These are phyloP conservation scores for Dunaliella salina DNA, from an alignment of 163 green algal genomes.

Conservation along the genomic window DNA sequence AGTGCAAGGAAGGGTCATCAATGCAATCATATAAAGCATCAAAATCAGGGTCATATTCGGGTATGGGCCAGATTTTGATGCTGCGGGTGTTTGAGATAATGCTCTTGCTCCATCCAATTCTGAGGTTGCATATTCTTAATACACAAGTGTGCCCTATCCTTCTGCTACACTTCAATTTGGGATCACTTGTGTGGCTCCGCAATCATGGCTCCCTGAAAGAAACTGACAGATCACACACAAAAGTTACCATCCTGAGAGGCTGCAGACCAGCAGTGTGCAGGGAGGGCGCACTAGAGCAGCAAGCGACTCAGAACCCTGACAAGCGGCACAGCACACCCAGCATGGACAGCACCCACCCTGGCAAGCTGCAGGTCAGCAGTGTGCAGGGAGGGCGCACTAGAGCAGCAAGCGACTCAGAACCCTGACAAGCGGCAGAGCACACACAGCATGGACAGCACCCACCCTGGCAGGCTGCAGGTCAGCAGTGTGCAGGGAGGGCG, in stretches of 20 bases:
- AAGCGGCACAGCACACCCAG: not conserved
- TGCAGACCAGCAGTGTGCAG: not conserved
- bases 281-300: not conserved
- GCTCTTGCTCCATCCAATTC: no score
- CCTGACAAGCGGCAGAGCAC: not conserved
- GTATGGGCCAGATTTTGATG: no score
- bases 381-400: not conserved
- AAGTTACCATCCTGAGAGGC: not conserved
- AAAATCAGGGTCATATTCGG: no score
- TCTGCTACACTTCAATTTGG: no score
- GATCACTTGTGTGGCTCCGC: no score
- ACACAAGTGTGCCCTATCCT: no score
- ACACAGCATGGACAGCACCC: not conserved
- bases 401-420: not conserved
- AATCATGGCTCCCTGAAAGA: no score
- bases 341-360: not conserved
- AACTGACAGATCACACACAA: no score
- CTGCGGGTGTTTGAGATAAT: no score
- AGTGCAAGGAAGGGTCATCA: no score
- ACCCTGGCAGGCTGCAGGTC: constrained; percentile 42
- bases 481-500: constrained; percentile 51
- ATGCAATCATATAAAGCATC: no score
- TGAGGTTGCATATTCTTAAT: no score
- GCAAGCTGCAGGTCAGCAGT: not conserved
- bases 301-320: not conserved